Evolutionary conservation across 805 yeast species (phyloP).

Genomic region (Blastobotrys parvus): DNA sequence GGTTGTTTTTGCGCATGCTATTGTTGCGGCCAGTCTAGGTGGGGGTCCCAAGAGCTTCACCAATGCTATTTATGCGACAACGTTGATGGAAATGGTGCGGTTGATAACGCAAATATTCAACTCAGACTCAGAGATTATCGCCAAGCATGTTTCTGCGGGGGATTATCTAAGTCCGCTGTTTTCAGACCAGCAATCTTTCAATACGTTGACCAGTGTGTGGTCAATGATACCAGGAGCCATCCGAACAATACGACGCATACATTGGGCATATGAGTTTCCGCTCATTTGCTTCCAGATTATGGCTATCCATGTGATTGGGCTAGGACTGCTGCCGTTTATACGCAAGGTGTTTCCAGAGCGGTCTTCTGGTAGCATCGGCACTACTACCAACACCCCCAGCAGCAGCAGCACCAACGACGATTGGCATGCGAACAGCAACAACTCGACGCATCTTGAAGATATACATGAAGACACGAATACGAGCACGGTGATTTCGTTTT

Average conservation of each 20-base stretch:
- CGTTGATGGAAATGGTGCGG: constrained; percentile 19
- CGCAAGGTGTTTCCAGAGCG: constrained; percentile 22
- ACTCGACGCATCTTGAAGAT: neutral
- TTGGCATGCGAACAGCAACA: neutral
- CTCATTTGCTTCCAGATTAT: constrained; percentile 21
- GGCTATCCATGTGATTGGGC: constrained; percentile 28
- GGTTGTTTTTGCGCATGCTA: constrained; percentile 25
- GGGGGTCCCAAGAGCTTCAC: constrained; percentile 23
- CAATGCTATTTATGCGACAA: constrained; percentile 26
- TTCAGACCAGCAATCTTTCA: constrained; percentile 6
- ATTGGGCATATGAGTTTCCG: constrained; percentile 23
- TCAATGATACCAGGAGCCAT: constrained; percentile 15
- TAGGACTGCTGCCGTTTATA: constrained; percentile 23
- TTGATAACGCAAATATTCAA: constrained; percentile 3
- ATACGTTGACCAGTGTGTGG: constrained; percentile 17
- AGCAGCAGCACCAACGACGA: neutral
- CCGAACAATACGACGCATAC: constrained; percentile 18
- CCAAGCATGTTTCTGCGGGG: too few relatives aligned
- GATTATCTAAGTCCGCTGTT: neutral
- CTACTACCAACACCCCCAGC: neutral
- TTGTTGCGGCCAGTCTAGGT: constrained; percentile 26
- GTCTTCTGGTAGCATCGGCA: neutral
- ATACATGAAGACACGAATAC: neutral
- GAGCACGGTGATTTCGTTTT: neutral
- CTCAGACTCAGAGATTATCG: too few relatives aligned